Conservation (phyloP, 148 eudicot genomes). For the Vaccinium macrocarpon region DNA sequence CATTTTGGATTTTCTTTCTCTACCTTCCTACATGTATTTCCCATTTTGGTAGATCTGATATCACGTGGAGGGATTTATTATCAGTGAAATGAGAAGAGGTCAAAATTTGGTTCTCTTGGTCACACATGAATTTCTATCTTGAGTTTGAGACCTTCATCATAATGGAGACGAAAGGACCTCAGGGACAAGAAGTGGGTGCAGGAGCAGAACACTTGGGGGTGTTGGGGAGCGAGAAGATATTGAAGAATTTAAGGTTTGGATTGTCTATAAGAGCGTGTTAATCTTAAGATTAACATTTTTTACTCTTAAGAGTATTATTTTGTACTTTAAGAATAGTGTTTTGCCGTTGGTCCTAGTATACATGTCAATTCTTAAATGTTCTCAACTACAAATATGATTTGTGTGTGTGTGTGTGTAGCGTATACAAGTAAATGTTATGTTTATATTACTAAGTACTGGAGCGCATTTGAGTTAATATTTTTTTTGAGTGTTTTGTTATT, state of each 20-base stretch:
- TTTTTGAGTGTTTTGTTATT: background rate
- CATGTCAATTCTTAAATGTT: background rate
- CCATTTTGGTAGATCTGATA: background rate
- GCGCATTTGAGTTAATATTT: background rate
- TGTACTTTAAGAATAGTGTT: background rate
- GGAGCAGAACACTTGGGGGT: too few species aligned
- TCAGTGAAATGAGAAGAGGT: background rate
- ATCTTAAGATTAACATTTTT: too few species aligned
- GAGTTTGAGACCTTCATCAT: background rate
- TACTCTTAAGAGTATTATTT: background rate
- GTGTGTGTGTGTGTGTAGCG: too few species aligned
- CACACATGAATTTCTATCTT: background rate
- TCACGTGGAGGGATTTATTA: background rate
- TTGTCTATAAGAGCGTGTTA: background rate
- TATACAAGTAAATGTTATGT: too few species aligned
- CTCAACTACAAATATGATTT: background rate
- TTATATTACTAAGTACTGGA: background rate
- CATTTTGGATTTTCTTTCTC: background rate
- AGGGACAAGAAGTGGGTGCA: background rate
- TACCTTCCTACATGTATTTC: background rate
- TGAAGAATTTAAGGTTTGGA: background rate
- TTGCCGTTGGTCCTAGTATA: background rate
- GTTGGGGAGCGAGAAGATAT: too few species aligned
- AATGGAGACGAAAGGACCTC: background rate
- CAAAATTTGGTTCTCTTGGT: background rate